phyloP scores from a whole-genome alignment of 495 filamentous ascomycete genomes.

The Hypoxylon lienhwacheense region DNA sequence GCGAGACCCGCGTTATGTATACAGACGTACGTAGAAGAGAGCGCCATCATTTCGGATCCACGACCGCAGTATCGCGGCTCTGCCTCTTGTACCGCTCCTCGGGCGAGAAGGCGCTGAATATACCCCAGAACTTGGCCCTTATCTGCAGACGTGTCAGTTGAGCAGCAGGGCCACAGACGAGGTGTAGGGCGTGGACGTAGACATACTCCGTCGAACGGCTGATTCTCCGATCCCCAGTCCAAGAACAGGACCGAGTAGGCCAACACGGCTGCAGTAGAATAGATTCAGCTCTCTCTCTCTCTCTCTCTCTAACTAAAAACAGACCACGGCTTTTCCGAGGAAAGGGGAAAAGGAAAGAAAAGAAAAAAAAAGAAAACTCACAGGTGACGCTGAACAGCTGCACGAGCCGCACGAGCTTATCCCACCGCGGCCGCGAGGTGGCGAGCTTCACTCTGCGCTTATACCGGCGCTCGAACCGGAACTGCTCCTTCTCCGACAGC shows the following conservation, averaged over 20 bases:
- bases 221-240: constrained; percentile 67
- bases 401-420: constrained; percentile 67
- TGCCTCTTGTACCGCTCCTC: constrained; percentile 27
- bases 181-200: neutral
- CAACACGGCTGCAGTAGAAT: constrained; percentile 58
- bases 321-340: no score
- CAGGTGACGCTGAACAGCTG: constrained; percentile 69
- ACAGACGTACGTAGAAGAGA: constrained; percentile 9
- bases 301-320: no score
- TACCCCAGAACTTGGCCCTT: constrained; percentile 40
- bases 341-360: no score
- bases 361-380: no score
- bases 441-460: constrained; percentile 71
- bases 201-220: constrained; percentile 64
- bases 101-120: constrained; percentile 36
- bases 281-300: no score
- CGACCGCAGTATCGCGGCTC: constrained; percentile 26
- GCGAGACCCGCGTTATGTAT: constrained; percentile 21
- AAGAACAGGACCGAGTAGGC: constrained; percentile 77
- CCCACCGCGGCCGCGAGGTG: constrained; percentile 72
- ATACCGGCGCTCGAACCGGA: constrained; percentile 77
- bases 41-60: constrained; percentile 24
- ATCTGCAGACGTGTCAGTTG: constrained; percentile 32
- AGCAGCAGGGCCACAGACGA: neutral
- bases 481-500: constrained; percentile 79